phyloP scores from a whole-genome alignment of 2,329 filamentous ascomycete species.

The Epichloe coenophiala region DNA sequence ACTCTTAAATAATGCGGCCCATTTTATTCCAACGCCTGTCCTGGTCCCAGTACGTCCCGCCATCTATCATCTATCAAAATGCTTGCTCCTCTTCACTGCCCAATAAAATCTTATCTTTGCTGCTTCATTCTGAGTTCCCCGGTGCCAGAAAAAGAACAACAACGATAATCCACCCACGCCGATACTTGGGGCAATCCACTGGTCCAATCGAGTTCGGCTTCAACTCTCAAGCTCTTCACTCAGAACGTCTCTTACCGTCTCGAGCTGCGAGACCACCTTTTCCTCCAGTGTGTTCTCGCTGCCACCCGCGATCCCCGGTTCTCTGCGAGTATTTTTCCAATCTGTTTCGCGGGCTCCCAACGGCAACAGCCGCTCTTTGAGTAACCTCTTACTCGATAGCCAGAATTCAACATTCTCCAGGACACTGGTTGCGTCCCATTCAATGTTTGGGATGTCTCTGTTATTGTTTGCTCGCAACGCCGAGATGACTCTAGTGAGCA shows the following conservation, averaged over 20 bases:
- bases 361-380: slow-evolving; percentile 62
- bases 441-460: slow-evolving; percentile 59
- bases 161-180: background rate
- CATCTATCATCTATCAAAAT: slow-evolving; percentile 1
- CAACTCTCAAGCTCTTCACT: slow-evolving; percentile 33
- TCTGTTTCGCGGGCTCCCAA: slow-evolving; percentile 59
- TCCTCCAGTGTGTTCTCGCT: slow-evolving; percentile 58
- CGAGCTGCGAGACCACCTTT: slow-evolving; percentile 58
- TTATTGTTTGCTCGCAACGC: slow-evolving; percentile 51
- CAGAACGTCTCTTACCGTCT: slow-evolving; percentile 42
- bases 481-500: slow-evolving; percentile 61
- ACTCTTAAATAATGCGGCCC: background rate
- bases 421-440: slow-evolving; percentile 60
- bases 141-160: background rate
- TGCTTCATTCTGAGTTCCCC: background rate
- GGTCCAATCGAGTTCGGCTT: background rate
- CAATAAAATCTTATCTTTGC: background rate
- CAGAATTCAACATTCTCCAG: slow-evolving; percentile 77
- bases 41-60: slow-evolving; percentile 2
- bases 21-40: slow-evolving; percentile 8
- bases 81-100: slow-evolving; percentile 1
- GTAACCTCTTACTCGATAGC: slow-evolving; percentile 52
- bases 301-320: slow-evolving; percentile 20
- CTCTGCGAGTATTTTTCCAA: slow-evolving; percentile 34
- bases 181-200: background rate